Conservation (phyloP, 805 yeast genomes). For the Pichia nanzhaoensis region DNA sequence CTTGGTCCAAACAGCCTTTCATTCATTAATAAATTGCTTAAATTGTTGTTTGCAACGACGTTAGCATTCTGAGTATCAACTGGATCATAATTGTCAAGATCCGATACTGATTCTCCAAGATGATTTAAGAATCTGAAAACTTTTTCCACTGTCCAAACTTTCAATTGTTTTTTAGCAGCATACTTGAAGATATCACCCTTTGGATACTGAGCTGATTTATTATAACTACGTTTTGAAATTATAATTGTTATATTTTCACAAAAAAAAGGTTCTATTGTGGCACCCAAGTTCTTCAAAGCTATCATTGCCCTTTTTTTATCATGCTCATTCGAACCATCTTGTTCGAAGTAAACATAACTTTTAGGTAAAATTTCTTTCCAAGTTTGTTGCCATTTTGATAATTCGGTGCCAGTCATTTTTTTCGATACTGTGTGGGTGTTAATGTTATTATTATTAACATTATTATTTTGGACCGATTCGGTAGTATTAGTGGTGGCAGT, state of each 20-base stretch:
- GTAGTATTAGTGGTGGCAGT: neutral
- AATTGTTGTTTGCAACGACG: constrained; percentile 17
- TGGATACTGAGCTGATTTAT: constrained; percentile 36
- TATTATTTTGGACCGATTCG: neutral
- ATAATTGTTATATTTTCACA: constrained; percentile 67
- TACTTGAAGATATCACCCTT: constrained; percentile 58
- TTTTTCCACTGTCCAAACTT: constrained; percentile 86
- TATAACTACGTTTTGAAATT: constrained; percentile 54
- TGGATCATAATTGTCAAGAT: constrained; percentile 4
- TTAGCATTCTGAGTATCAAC: neutral
- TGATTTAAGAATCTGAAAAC: constrained; percentile 71
- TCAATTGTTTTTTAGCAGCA: constrained; percentile 55
- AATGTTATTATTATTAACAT: too few species aligned
- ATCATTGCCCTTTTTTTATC: constrained; percentile 32
- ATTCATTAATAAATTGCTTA: constrained; percentile 65
- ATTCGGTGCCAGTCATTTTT: constrained; percentile 33
- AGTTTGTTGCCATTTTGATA: constrained; percentile 50
- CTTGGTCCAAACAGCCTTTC: constrained; percentile 83
- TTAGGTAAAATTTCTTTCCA: constrained; percentile 55
- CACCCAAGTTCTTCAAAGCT: constrained; percentile 41
- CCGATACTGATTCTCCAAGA: constrained; percentile 39
- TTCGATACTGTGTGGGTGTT: constrained; percentile 15
- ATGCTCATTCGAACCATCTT: constrained; percentile 31
- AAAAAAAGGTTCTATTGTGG: constrained; percentile 52
- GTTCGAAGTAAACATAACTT: constrained; percentile 52